phyloP scores from a whole-genome alignment of 2,329 filamentous ascomycete genomes.

The Fusarium devonianum region DNA sequence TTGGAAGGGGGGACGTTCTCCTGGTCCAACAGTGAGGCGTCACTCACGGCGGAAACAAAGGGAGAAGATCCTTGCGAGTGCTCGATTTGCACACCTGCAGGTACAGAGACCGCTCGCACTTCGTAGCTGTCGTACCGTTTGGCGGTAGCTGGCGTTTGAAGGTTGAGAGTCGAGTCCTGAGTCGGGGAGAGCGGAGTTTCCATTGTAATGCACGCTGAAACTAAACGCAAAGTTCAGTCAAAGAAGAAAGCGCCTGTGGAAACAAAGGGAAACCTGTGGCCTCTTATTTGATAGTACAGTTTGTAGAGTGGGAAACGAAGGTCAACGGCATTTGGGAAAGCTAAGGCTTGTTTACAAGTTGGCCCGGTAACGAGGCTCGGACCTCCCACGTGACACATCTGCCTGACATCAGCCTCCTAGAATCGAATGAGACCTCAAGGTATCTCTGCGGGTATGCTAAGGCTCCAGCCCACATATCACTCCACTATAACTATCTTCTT shows the following conservation, averaged over 20 bases:
- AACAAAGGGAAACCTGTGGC: slow-evolving; percentile 8
- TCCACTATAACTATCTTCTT: no score
- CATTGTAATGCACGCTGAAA: slow-evolving; percentile 37
- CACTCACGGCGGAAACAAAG: slow-evolving; percentile 43
- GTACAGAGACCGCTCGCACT: slow-evolving; percentile 26
- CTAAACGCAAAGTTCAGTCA: slow-evolving; percentile 20
- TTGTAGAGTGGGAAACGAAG: slow-evolving; percentile 21
- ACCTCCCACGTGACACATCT: slow-evolving; percentile 14
- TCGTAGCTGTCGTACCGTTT: slow-evolving; percentile 37
- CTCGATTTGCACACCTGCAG: slow-evolving; percentile 24
- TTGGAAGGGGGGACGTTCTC: slow-evolving; percentile 59
- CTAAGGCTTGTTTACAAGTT: slow-evolving; percentile 33
- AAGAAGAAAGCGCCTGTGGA: slow-evolving; percentile 9
- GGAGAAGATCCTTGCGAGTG: slow-evolving; percentile 37
- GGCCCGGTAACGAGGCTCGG: slow-evolving; percentile 26
- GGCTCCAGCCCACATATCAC: no score
- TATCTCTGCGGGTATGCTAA: no score
- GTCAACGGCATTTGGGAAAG: slow-evolving; percentile 14
- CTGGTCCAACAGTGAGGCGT: slow-evolving; percentile 47
- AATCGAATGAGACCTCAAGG: no score
- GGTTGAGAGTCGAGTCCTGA: slow-evolving; percentile 39
- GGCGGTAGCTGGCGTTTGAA: slow-evolving; percentile 35
- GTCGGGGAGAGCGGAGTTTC: slow-evolving; percentile 39
- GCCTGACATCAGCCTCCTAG: slow-evolving; percentile 7
- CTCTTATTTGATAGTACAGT: slow-evolving; percentile 20